phyloP scores from a whole-genome alignment of 768 basidiomycete genomes.

The Xerocomellus intermedius region DNA sequence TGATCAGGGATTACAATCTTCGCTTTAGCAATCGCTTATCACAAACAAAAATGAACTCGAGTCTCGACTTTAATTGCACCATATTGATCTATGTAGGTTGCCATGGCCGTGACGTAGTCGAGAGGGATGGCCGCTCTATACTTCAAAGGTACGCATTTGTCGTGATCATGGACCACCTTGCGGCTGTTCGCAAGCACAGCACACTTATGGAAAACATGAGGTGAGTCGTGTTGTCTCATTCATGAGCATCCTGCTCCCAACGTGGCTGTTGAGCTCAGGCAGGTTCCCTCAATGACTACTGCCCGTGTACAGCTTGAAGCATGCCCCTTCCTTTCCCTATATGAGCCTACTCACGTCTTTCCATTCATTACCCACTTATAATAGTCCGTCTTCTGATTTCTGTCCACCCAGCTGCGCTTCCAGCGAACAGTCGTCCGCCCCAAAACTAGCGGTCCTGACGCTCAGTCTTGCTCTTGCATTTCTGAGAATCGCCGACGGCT shows the following conservation, averaged over 20 bases:
- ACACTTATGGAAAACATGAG: slow-evolving; percentile 38
- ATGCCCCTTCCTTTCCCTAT: slow-evolving; percentile 27
- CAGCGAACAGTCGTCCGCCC: slow-evolving; percentile 17
- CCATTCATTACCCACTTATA: slow-evolving; percentile 30
- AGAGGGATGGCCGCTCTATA: slow-evolving; percentile 20
- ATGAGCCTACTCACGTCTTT: slow-evolving; percentile 28
- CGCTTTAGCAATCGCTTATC: slow-evolving; percentile 14
- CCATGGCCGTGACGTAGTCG: slow-evolving; percentile 28
- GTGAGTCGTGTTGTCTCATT: slow-evolving; percentile 33
- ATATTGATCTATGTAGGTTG: slow-evolving; percentile 18
- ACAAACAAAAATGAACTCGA: slow-evolving; percentile 2
- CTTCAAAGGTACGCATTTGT: slow-evolving; percentile 29
- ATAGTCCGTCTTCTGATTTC: slow-evolving; percentile 30
- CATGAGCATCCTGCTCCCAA: slow-evolving; percentile 32
- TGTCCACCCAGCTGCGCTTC: slow-evolving; percentile 25
- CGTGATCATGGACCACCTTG: slow-evolving; percentile 34
- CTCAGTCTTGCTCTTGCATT: slow-evolving; percentile 8
- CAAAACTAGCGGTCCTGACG: slow-evolving; percentile 11
- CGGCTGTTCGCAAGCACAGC: slow-evolving; percentile 32
- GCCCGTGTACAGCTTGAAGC: slow-evolving; percentile 34
- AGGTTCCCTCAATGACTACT: slow-evolving; percentile 32
- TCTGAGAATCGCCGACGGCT: slow-evolving; percentile 5
- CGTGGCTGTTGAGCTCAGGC: slow-evolving; percentile 37
- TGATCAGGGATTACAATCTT: slow-evolving; percentile 11
- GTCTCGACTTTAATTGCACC: slow-evolving; percentile 2